Base-by-base conservation (phyloP, 2,329 filamentous ascomycete species). In the Cordyceps tenuipes region DNA sequence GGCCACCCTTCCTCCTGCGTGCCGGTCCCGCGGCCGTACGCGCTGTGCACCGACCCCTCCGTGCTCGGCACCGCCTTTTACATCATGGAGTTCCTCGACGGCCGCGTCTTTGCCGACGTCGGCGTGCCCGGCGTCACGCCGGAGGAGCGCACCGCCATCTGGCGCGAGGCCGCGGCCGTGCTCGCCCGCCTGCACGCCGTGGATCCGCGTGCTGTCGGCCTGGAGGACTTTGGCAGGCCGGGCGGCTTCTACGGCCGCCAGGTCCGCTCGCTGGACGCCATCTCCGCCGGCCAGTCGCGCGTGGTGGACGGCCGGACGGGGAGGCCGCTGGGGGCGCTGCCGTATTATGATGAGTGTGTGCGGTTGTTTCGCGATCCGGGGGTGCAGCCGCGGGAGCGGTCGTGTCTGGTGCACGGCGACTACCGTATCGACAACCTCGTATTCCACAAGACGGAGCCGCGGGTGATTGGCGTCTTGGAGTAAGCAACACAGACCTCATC, bases 51-150 rank as follows among this genome's bases (percentile, higher is more conserved):
- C 71, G 90, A 96, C 74, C 75, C 77, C 34, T 75, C 72, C 58
- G 81, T 96, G n/a, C 78, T 96, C 63, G 91, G 90, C 47, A 96
- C 90, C 4, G 82, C 90, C 13, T 96, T 96, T 74, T 96, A 96
- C 75, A 86, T 96, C 68, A 96, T 96, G 91, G 85, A 89, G 69
- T 96, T 91, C 72, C 78, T 96, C 60, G 87, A 93, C 67, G 91
- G 91, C 34, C 84, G 91, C 66, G 93, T 95, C 75, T 89, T 96
- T 69, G 88, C 90, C 66, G 89, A 96, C 73, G 85, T 89, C 29
- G 77, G 84, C 23, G 84, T 96, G 66, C 90, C 89, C 2, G 86
- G 77, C 17, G 82, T 89, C 6, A 79, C 79, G n/a, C 74, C 86
- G 0, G 77, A 79, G 46, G 85, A 93, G 64, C 81, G 91, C 61